Evolutionary conservation across 148 eudicot genomes (phyloP), one percentile per base, ranked within the genome.

Genomic region (Arbutus unedo): DNA sequence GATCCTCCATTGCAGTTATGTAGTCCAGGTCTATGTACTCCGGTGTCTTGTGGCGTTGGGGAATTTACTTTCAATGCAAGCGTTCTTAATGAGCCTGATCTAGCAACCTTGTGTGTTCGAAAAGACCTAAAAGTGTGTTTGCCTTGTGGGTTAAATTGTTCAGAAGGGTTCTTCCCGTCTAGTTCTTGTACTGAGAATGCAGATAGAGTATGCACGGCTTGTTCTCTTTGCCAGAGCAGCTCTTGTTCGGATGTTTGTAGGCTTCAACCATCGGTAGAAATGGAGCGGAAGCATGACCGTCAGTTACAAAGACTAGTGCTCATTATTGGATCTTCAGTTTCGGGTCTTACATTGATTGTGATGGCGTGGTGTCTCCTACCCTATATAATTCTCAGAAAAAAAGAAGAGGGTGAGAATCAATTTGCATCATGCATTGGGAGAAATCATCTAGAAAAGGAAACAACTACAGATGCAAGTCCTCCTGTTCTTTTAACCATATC

Each of bases 1-100:
- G 93, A 93, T 88, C 98, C 96, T 16, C 98, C 98, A 8, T 80
- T 96, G 91, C 94, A 95, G 90, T 87, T 95, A 57, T 93, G 95
- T 84, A 96, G 98, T 76, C 99, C 99, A 6, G 98, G 98, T 2
- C 71, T 94, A 9, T 96, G 99, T 66, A 88, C 81, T 64, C 82
- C 90, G 0, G 87, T 86, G 68, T 16, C 91, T 48, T 96, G 99
- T 79, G 83, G 84, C 6, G 81, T 78, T 23, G 91, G 89, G 25
- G 89, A 85, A 82, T 94, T 94, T 67, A 82, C 89, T 6, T 96
- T 91, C 90, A 94, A 94, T 71, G 99, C 97, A 0, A 96, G 94
- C 73, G 73, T 86, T 25, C 87, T 96, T 1, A 90, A 87, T 53
- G 99, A 96, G 85, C 90, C 93, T 0, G 97, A 91, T 85, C 87